Percentiles rank a stretch among this genome's conserved stretches.
Conservation (phyloP, 2,329 filamentous ascomycete species). For the Teratosphaeria viscida region DNA sequence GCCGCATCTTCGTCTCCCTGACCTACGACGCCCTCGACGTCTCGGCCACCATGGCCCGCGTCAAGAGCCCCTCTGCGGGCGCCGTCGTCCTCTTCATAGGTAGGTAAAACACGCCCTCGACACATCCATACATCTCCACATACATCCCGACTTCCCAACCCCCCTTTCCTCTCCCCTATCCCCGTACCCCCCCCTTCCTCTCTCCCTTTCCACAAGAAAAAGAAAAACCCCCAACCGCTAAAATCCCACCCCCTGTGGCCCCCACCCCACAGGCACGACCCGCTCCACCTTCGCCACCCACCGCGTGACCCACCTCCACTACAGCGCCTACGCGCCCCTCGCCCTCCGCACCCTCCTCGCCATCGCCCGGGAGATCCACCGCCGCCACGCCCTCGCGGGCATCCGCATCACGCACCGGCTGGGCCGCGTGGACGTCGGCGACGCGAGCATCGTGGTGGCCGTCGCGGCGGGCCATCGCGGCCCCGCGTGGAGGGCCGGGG, state of each 20-base stretch:
- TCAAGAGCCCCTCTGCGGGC: slow-evolving; percentile 63
- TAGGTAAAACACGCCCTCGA: too few species aligned
- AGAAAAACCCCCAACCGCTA: neutral
- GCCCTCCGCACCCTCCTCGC: slow-evolving; percentile 58
- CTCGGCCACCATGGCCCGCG: slow-evolving; percentile 49
- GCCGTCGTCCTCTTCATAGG: slow-evolving; percentile 70
- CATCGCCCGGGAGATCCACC: slow-evolving; percentile 49
- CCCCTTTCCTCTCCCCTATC: too few species aligned
- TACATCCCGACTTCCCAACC: too few species aligned
- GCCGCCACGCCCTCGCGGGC: slow-evolving; percentile 56
- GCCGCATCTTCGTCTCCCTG: slow-evolving; percentile 54
- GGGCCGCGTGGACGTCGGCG: slow-evolving; percentile 75
- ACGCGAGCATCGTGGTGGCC: slow-evolving; percentile 86
- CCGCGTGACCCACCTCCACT: slow-evolving; percentile 63
- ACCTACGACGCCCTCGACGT: slow-evolving; percentile 53
- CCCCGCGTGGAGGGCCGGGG: slow-evolving; percentile 77
- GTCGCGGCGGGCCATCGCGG: slow-evolving; percentile 74
- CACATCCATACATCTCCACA: neutral
- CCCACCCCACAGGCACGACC: slow-evolving; percentile 37
- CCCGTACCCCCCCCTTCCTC: too few species aligned
- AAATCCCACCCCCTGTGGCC: slow-evolving; percentile 9
- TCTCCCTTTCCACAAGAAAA: too few species aligned
- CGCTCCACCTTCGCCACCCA: slow-evolving; percentile 62
- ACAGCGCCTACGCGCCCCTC: slow-evolving; percentile 61
- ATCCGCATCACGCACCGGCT: slow-evolving; percentile 77